phyloP scores from a whole-genome alignment of 2,329 filamentous ascomycete species.

The Chalaropsis ovoidea region DNA sequence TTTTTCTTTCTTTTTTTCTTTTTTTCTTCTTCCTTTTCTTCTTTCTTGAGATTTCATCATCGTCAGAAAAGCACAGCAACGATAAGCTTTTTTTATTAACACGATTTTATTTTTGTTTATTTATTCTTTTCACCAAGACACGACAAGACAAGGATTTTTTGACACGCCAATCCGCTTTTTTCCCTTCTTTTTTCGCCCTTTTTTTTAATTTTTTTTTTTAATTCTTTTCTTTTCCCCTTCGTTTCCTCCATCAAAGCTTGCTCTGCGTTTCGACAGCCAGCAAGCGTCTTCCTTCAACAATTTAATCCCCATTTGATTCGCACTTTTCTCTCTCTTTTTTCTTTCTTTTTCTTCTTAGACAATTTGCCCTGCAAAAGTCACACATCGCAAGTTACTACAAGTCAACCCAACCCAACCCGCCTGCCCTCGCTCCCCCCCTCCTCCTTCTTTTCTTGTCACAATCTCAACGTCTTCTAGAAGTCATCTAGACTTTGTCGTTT shows the following conservation, averaged over 20 bases:
- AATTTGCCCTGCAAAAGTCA: background rate
- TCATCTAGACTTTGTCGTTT: background rate
- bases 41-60: no score
- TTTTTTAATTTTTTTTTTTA: background rate
- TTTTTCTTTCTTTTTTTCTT: background rate
- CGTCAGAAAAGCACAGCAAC: no score
- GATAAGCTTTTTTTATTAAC: no score
- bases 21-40: no score
- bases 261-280: no score
- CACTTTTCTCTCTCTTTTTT: background rate
- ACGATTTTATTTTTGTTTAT: no score
- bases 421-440: background rate
- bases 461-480: constrained; percentile 2
- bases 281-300: background rate
- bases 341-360: background rate
- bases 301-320: no score
- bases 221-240: background rate
- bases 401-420: no score
- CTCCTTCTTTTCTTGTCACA: background rate
- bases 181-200: background rate
- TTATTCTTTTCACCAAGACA: no score
- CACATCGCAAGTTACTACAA: no score
- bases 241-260: no score
- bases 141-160: background rate
- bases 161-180: background rate